These are phyloP conservation scores for Pseudisothecium myosuroides DNA, from an alignment of 225 moss, liverwort and hornwort genomes.

Conservation along the genomic window DNA sequence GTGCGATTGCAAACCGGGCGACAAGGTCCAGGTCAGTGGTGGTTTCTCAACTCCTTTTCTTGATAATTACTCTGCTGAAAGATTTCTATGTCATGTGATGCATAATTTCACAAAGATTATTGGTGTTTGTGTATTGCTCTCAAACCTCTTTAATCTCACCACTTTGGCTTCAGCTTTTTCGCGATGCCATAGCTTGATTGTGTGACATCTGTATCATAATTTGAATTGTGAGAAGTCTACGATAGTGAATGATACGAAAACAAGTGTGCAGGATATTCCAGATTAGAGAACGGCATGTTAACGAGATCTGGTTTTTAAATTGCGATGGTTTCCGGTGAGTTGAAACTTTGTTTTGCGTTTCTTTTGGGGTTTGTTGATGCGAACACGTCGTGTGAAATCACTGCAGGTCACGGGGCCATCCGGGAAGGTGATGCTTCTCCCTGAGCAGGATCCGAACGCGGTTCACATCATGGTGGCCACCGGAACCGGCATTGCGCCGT, in stretches of 20 bases:
- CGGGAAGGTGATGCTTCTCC: conserved; percentile 82
- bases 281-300: background rate
- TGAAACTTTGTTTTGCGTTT: background rate
- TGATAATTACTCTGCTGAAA: background rate
- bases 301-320: background rate
- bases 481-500: conserved; percentile 96
- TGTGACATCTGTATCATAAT: background rate
- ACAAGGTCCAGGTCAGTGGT: conserved; percentile 52
- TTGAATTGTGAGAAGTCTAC: background rate
- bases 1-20: conserved; percentile 79
- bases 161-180: background rate
- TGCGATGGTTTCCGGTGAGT: background rate
- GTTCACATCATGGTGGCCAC: conserved; percentile 95
- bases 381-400: background rate
- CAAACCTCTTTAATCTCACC: background rate
- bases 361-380: background rate
- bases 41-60: background rate
- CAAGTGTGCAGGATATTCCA: background rate
- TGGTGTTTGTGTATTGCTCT: background rate
- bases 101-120: background rate
- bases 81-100: background rate
- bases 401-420: conserved; percentile 80
- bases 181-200: background rate
- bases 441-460: conserved; percentile 70
- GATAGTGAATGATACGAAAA: background rate